Percentiles rank a stretch among this genome's conserved stretches.
These are phyloP conservation scores for Salvia miltiorrhiza DNA, from an alignment of 257 asterid species.

Conservation along the genomic window DNA sequence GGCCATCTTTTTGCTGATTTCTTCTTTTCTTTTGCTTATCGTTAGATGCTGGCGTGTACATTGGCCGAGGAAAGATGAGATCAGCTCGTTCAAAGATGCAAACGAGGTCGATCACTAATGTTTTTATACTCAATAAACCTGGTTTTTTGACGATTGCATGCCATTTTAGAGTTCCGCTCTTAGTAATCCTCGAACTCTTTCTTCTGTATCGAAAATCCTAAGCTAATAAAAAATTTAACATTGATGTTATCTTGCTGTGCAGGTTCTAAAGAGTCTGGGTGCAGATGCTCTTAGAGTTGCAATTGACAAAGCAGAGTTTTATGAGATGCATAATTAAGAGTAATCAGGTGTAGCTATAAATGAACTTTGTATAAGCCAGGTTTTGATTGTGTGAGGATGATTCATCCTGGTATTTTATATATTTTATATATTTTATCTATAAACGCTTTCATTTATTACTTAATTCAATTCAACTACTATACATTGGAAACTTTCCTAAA, in stretches of 20 bases:
- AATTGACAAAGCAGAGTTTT: constrained; percentile 38
- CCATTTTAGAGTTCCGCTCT: background rate
- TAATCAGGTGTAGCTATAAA: background rate
- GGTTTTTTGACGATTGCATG: background rate
- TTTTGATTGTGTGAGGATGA: no score
- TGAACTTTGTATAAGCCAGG: no score
- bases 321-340: constrained; percentile 23
- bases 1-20: background rate
- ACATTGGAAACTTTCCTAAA: no score
- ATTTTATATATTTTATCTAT: no score
- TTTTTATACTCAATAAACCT: background rate
- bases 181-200: background rate
- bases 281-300: constrained; percentile 48
- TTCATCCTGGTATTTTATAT: no score
- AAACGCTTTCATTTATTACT: no score
- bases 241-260: constrained; percentile 15
- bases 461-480: no score
- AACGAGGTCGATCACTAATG: constrained; percentile 45
- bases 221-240: background rate
- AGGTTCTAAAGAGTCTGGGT: constrained; percentile 50
- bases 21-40: background rate
- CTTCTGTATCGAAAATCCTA: background rate
- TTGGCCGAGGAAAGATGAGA: constrained; percentile 64
- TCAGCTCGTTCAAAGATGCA: constrained; percentile 60
- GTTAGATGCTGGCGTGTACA: constrained; percentile 58